A percentile compares a stretch with the other conserved stretches of the same genome.
Evolutionary conservation across 495 filamentous ascomycete genomes (phyloP).

Genomic region (Hamigera avellanea): DNA sequence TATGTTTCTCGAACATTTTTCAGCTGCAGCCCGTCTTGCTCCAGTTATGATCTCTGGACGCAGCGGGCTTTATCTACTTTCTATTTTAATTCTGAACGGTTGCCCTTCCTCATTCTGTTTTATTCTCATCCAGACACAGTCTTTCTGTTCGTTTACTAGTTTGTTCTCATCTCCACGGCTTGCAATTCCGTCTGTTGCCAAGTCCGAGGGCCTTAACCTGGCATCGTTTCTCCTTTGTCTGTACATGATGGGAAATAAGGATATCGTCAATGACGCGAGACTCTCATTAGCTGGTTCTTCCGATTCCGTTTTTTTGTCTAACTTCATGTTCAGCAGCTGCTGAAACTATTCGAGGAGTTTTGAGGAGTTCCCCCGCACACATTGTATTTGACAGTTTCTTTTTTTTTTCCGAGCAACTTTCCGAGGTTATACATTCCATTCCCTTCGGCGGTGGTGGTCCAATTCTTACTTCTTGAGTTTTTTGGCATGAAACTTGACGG

Average conservation of each 20-base stretch:
- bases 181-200: conserved; percentile 6
- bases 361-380: too few relatives aligned
- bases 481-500: too few relatives aligned
- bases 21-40: conserved; percentile 8
- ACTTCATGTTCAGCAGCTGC: too few relatives aligned
- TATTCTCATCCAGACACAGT: neutral
- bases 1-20: conserved; percentile 10
- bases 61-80: conserved; percentile 14
- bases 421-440: too few relatives aligned
- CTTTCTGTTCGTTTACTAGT: conserved; percentile 2
- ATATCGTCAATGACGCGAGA: conserved; percentile 9
- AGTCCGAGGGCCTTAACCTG: neutral
- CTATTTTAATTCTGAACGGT: conserved; percentile 15
- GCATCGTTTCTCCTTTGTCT: conserved; percentile 4
- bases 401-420: too few relatives aligned
- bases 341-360: too few relatives aligned
- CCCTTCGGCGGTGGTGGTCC: too few relatives aligned
- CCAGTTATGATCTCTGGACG: conserved; percentile 33
- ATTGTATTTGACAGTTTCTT: too few relatives aligned
- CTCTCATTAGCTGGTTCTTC: conserved; percentile 1
- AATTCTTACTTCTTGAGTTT: too few relatives aligned
- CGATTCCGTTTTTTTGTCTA: too few relatives aligned
- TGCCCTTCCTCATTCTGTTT: too few relatives aligned
- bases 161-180: conserved; percentile 5
- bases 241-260: conserved; percentile 21